Evolutionary conservation across 1,284 basidiomycete species (phyloP).

Genomic region (Microbotryum intermedium): DNA sequence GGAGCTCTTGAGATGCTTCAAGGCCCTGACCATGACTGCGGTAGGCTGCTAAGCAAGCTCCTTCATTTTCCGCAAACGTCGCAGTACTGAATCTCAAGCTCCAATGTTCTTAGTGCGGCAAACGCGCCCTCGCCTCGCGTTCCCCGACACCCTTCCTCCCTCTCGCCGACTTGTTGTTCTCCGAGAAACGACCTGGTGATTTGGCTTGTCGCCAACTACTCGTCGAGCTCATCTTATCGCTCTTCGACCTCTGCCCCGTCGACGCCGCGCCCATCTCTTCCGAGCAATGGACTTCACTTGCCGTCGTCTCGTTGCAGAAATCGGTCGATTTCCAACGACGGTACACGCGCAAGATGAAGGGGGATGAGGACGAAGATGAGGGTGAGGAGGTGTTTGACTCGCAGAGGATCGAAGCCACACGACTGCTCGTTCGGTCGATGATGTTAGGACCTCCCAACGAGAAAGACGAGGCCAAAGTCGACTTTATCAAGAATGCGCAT

Average conservation of each 20-base stretch:
- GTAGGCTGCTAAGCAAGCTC: slow-evolving; percentile 54
- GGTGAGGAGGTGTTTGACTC: slow-evolving; percentile 7
- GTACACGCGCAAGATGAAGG: slow-evolving; percentile 21
- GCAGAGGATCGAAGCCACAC: slow-evolving; percentile 9
- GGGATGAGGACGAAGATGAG: slow-evolving; percentile 1
- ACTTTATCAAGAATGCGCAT: slow-evolving; percentile 79
- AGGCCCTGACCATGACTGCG: slow-evolving; percentile 80
- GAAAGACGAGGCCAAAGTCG: slow-evolving; percentile 41
- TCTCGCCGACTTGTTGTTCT: slow-evolving; percentile 75
- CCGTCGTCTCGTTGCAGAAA: slow-evolving; percentile 59
- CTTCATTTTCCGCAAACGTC: slow-evolving; percentile 34
- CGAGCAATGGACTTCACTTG: slow-evolving; percentile 51
- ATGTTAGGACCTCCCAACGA: slow-evolving; percentile 37
- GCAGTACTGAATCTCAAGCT: not conserved
- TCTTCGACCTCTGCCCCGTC: slow-evolving; percentile 67
- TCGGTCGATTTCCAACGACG: slow-evolving; percentile 42
- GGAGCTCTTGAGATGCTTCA: slow-evolving; percentile 86
- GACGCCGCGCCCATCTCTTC: slow-evolving; percentile 35
- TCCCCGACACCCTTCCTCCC: slow-evolving; percentile 79
- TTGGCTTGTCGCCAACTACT: slow-evolving; percentile 81
- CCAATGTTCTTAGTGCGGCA: slow-evolving; percentile 37
- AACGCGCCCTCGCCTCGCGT: slow-evolving; percentile 61
- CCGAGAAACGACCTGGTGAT: slow-evolving; percentile 95
- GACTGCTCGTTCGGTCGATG: slow-evolving; percentile 35
- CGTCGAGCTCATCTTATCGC: slow-evolving; percentile 66